Evolutionary conservation across 306 rosid species (phyloP), one percentile per base, ranked within the genome.

Genomic region (Cicer bijugum): DNA sequence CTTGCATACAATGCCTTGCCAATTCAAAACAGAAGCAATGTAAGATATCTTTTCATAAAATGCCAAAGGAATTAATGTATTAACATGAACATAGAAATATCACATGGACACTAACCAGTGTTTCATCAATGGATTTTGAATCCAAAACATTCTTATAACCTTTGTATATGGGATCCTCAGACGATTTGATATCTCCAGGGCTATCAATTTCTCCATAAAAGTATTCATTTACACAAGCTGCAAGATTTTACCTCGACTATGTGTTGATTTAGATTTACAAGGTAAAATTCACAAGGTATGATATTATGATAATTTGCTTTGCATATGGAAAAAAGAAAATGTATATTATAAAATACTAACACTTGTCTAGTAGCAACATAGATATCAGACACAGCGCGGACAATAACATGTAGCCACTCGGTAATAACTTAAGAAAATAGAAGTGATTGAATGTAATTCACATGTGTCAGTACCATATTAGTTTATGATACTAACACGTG

Each of bases 141-240:
- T 94, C 98, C 82, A 94, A 82, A 83, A 94, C 97, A 75, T 89
- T 88, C 86, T 88, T 94, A 50, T 88, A 91, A 64, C 98, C 95
- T 67, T 87, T 80, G 75, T 88, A 91, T 56, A 94, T 84, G 3
- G 84, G 89, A 83, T 88, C 92, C 75, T 83, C 87, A 0, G 85
- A 71, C 11, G 79, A 70, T 47, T 75, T 84, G 33, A 35, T 60
- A 9, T 83, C 85, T 60, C 47, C 51, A 28, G 63, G 66, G 20
- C 37, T 84, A 51, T 89, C 89, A 19, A 73, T 57, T 69, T 82
- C 87, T 28, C 84, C 83, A 12, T 75, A 73, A 58, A 94, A 94
- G 79, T 94, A 94, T 63, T 86, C 97, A 75, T 83, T 81, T 23
- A 89, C 98, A 83, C 98, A 94, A 56, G 83, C 98, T 91, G 90